A percentile compares a stretch with the other conserved stretches of the same genome.
These are phyloP conservation scores for Erysimum cheiri DNA, from an alignment of 441 rosid genomes.

Conservation along the genomic window DNA sequence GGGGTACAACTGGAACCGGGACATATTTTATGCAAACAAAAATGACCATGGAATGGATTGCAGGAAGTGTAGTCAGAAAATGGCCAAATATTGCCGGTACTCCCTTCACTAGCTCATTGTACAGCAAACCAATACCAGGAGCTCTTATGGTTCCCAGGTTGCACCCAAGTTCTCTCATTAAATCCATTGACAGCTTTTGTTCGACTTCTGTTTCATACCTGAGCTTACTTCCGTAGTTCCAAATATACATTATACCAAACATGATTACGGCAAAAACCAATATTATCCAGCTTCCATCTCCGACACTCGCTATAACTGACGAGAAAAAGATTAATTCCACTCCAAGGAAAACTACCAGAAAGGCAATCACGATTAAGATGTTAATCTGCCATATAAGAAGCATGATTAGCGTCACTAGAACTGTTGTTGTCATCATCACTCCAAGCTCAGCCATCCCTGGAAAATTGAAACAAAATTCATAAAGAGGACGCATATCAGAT, in stretches of 20 bases:
- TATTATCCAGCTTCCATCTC: slow-evolving; percentile 97
- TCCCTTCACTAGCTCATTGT: slow-evolving; percentile 92
- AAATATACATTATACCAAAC: slow-evolving; percentile 89
- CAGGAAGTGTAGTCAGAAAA: slow-evolving; percentile 95
- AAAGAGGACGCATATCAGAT: slow-evolving; percentile 20
- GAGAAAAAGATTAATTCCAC: slow-evolving; percentile 83
- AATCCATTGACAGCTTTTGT: slow-evolving; percentile 87
- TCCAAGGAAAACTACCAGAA: slow-evolving; percentile 73
- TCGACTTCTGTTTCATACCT: slow-evolving; percentile 96
- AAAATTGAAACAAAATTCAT: slow-evolving; percentile 32
- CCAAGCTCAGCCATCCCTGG: slow-evolving; percentile 97
- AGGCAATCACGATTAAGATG: slow-evolving; percentile 73
- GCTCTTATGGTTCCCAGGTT: slow-evolving; percentile 96
- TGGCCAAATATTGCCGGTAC: slow-evolving; percentile 96
- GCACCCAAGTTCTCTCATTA: slow-evolving; percentile 90
- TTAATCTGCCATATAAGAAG: slow-evolving; percentile 99
- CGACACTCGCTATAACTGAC: slow-evolving; percentile 77
- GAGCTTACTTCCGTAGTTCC: slow-evolving; percentile 98
- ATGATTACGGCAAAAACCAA: slow-evolving; percentile 80
- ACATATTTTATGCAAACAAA: slow-evolving; percentile 95
- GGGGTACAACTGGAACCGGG: slow-evolving; percentile 96
- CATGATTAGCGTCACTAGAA: slow-evolving; percentile 91
- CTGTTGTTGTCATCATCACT: slow-evolving; percentile 98
- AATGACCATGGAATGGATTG: slow-evolving; percentile 95
- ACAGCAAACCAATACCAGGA: slow-evolving; percentile 97